Base-by-base conservation (phyloP, 2,329 filamentous ascomycete genomes). In the Pseudogymnoascus sp. region DNA sequence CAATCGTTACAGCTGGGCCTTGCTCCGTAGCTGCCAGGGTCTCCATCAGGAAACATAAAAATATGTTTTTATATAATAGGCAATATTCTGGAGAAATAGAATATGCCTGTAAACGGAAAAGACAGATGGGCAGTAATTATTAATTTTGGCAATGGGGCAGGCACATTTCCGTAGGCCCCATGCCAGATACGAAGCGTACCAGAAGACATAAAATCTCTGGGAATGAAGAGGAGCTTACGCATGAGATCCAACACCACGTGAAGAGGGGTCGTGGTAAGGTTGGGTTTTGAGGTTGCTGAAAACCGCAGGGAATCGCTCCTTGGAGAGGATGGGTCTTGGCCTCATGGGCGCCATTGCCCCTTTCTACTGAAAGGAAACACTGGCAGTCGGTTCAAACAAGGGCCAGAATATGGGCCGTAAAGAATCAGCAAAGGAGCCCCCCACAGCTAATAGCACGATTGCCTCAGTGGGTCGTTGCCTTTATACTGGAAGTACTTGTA, bases 231-330 rank as follows among this genome's bases (percentile, higher is more conserved):
- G 7, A 28, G 75, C 81, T 66, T 75, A 87, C 84, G 80, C 82
- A 67, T 86, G 82, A 63, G 80, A 81, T 14, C 78, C 78, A 9
- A 77, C 77, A 6, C 81, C 81, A 67, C 84, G 78, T 23, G 82
- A 76, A 2, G 83, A 28, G 23, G 71, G 82, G 69, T 90, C 87
- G 66, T 81, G 80, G 75, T 94, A 94, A 16, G 83, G 80, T 68
- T 90, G 86, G 22, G 86, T 88, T 72, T 89, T 89, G 49, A 90
- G 79, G 33, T 79, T 81, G 22, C 81, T 79, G 73, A 95, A 91
- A 65, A 87, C 81, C 38, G 76, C 74, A 2, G 86, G 78, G 70
- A 95, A 91, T 62, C 82, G 81, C 60, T 91, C 85, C 72, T 90
- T 91, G 23, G 85, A 75, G n/a, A 89, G 75, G 66, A 81, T 81